Evolutionary conservation across 805 yeast species (phyloP).

Genomic region (Candida awuae): DNA sequence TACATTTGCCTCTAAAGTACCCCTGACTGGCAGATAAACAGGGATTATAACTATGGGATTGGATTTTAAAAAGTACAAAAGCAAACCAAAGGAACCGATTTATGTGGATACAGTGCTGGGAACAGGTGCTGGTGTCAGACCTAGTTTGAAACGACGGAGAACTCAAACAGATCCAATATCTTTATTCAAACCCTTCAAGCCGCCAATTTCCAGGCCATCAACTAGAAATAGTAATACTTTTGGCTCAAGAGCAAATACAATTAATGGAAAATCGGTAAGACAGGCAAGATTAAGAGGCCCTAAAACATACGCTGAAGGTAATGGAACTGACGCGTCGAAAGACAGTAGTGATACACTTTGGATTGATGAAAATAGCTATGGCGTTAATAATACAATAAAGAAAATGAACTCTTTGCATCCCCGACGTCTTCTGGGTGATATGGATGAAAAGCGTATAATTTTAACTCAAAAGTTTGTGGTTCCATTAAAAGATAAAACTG

Average conservation of each 20-base stretch:
- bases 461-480: conserved; percentile 47
- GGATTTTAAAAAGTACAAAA: conserved; percentile 13
- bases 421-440: conserved; percentile 38
- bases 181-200: conserved; percentile 59
- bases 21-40: no score
- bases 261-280: conserved; percentile 13
- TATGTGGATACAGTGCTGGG: conserved; percentile 39
- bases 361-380: conserved; percentile 18
- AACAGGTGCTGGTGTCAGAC: conserved; percentile 62
- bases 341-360: conserved; percentile 12
- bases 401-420: conserved; percentile 56
- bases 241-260: background rate
- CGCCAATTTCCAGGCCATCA: conserved; percentile 39
- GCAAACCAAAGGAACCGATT: conserved; percentile 13
- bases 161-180: conserved; percentile 43
- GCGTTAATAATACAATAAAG: conserved; percentile 21
- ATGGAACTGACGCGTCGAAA: conserved; percentile 25
- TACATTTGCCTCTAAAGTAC: no score
- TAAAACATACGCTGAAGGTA: conserved; percentile 33
- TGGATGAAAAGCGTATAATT: conserved; percentile 33
- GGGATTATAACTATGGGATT: no score
- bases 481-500: conserved; percentile 40
- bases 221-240: conserved; percentile 14
- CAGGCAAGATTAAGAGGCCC: conserved; percentile 30
- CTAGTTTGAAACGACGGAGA: conserved; percentile 47